Conservation (phyloP, 148 eudicot genomes). For the Fallopia convolvulus region DNA sequence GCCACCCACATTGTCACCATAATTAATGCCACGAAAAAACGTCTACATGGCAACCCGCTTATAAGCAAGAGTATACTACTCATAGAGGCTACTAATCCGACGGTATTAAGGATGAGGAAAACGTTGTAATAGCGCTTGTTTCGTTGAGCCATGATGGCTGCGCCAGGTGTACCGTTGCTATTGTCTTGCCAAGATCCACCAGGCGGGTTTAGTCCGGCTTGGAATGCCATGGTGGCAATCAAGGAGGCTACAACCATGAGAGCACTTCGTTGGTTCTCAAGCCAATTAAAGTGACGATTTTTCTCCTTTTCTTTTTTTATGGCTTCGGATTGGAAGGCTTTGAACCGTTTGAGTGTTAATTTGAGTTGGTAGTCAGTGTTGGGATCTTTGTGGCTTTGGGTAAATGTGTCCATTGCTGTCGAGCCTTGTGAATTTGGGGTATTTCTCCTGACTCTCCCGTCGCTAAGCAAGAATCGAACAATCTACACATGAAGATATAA, state of each 20-base stretch:
- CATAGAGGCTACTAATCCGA: slow-evolving; percentile 9
- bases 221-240: slow-evolving; percentile 11
- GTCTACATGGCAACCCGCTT: slow-evolving; percentile 16
- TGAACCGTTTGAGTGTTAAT: not conserved
- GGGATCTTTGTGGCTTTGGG: not conserved
- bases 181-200: slow-evolving; percentile 10
- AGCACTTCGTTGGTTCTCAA: not conserved
- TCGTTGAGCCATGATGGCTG: not conserved
- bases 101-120: not conserved
- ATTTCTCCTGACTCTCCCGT: not conserved
- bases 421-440: not conserved
- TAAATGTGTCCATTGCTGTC: slow-evolving; percentile 9
- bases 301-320: not conserved
- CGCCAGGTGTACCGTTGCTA: not conserved
- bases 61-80: slow-evolving; percentile 16
- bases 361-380: not conserved
- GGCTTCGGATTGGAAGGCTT: not conserved
- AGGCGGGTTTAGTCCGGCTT: slow-evolving; percentile 10
- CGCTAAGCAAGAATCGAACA: not conserved
- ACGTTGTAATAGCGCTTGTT: not conserved
- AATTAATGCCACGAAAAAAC: not conserved
- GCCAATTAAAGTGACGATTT: not conserved
- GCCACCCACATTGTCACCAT: slow-evolving; percentile 18
- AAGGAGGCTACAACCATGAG: slow-evolving; percentile 15
- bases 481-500: not conserved